These are phyloP conservation scores for Ammopiptanthus mongolicus DNA, from an alignment of 306 rosid species.

Conservation along the genomic window DNA sequence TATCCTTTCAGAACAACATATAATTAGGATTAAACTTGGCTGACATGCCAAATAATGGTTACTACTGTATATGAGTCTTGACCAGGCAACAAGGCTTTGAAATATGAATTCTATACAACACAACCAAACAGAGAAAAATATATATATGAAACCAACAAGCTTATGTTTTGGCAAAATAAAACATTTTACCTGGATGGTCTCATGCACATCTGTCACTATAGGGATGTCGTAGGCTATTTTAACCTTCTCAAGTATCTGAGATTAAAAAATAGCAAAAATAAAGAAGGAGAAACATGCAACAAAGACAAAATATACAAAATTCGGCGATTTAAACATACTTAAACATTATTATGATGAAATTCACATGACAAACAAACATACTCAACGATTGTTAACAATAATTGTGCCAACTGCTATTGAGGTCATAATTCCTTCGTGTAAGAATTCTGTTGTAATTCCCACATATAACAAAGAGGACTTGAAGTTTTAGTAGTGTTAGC, in stretches of 20 bases:
- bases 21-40: not conserved
- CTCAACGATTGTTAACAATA: not conserved
- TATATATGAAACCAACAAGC: not conserved
- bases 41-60: not conserved
- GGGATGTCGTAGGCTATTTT: conserved; percentile 86
- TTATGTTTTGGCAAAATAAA: not conserved
- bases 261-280: conserved; percentile 6
- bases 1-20: not conserved
- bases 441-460: not conserved
- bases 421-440: not conserved
- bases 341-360: not conserved
- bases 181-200: conserved; percentile 57
- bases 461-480: not conserved
- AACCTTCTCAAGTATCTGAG: conserved; percentile 91
- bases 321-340: not conserved
- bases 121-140: not conserved
- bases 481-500: not conserved
- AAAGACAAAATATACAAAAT: conserved; percentile 1
- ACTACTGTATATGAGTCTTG: not conserved
- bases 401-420: not conserved
- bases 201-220: conserved; percentile 87
- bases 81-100: not conserved
- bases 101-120: conserved; percentile 15
- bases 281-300: conserved; percentile 8
- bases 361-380: conserved; percentile 13